Evolutionary conservation across 169 alveolate genomes (phyloP).

Genomic region (Fabrea salina): DNA sequence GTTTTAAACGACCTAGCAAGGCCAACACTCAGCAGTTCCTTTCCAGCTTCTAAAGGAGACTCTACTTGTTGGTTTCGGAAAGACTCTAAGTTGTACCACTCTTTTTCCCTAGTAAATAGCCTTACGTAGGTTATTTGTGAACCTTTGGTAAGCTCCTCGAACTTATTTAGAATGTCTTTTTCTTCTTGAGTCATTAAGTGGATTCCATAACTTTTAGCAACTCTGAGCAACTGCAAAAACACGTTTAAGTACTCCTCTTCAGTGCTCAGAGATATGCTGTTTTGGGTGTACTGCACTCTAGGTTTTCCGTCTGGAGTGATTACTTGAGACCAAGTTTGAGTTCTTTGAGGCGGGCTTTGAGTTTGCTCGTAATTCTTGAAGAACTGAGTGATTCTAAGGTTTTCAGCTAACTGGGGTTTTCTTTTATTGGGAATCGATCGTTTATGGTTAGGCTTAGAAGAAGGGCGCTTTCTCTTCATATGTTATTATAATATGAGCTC

Average conservation of each 20-base stretch:
- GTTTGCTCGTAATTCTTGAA: background rate
- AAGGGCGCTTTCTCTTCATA: no score
- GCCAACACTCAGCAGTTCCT: background rate
- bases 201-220: background rate
- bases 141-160: background rate
- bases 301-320: background rate
- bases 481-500: no score
- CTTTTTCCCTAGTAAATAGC: background rate
- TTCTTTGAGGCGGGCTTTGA: background rate
- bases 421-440: background rate
- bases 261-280: background rate
- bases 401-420: background rate
- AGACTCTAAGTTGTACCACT: background rate
- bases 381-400: background rate
- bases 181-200: background rate
- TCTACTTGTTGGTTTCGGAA: background rate
- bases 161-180: background rate
- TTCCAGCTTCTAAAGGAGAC: background rate
- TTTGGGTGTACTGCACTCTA: background rate
- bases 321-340: background rate
- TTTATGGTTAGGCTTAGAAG: no score
- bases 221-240: background rate
- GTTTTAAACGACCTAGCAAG: background rate
- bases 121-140: background rate
- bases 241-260: background rate